A percentile compares a stretch with the other conserved stretches of the same genome.
These are phyloP conservation scores for Pythium guiyangense DNA, from an alignment of 352 stramenopile species.

Conservation along the genomic window DNA sequence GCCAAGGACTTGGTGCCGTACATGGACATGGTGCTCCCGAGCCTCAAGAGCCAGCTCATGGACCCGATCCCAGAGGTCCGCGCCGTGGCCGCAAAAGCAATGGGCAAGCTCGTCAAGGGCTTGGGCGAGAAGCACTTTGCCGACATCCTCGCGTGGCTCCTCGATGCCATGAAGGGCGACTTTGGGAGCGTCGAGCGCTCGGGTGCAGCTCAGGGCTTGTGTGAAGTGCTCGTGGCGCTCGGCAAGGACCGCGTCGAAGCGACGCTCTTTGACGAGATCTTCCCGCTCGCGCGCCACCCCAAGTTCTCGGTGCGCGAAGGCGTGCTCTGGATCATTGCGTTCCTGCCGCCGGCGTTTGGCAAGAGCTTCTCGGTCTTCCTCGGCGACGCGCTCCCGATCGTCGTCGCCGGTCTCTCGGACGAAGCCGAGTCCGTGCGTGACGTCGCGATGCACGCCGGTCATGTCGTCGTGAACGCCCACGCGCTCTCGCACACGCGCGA, in stretches of 20 bases:
- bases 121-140: conserved; percentile 95
- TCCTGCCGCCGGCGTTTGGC: conserved; percentile 94
- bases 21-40: conserved; percentile 95
- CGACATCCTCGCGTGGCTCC: conserved; percentile 96
- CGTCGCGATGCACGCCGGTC: conserved; percentile 95
- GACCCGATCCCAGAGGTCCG: conserved; percentile 95
- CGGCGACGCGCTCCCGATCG: conserved; percentile 92
- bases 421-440: conserved; percentile 98
- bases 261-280: conserved; percentile 90
- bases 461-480: conserved; percentile 97
- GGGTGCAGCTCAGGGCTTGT: conserved; percentile 97
- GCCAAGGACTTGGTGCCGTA: conserved; percentile 97
- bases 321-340: conserved; percentile 98
- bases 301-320: conserved; percentile 96
- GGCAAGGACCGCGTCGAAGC: conserved; percentile 72
- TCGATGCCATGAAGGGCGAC: conserved; percentile 95
- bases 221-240: conserved; percentile 91
- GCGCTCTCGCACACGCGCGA: conserved; percentile 96
- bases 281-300: conserved; percentile 93
- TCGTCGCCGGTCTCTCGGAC: conserved; percentile 97
- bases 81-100: conserved; percentile 92
- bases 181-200: conserved; percentile 95
- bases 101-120: conserved; percentile 94
- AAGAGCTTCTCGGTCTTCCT: conserved; percentile 94
- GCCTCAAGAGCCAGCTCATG: conserved; percentile 92